Percentiles rank a stretch among this genome's conserved stretches.
These are phyloP conservation scores for Fusarium dlaminii DNA, from an alignment of 2,329 filamentous ascomycete genomes.

Conservation along the genomic window DNA sequence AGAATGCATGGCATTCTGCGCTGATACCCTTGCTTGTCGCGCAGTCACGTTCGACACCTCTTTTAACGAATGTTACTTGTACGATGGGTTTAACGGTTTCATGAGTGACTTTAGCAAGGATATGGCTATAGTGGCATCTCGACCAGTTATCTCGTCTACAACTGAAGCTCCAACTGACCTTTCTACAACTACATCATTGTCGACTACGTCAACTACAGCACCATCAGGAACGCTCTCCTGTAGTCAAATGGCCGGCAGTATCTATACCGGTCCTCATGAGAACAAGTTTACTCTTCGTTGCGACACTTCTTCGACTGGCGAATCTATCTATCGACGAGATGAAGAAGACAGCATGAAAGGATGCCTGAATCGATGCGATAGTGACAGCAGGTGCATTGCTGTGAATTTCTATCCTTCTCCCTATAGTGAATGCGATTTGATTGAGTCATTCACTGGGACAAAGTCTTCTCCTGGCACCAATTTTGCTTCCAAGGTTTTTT, in stretches of 20 bases:
- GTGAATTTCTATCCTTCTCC: not conserved
- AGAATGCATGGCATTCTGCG: not conserved
- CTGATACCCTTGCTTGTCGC: not conserved
- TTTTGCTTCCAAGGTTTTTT: not conserved
- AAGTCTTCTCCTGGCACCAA: not conserved
- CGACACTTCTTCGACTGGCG: not conserved
- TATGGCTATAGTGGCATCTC: not conserved
- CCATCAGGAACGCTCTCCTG: not conserved
- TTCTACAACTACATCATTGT: not conserved
- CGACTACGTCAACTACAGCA: not conserved
- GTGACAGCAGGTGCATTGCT: not conserved
- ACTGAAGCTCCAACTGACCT: fast-evolving
- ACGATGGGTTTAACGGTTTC: not conserved
- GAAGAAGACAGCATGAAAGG: not conserved
- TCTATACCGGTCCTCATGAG: not conserved
- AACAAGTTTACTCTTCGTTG: not conserved
- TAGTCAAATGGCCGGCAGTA: not conserved
- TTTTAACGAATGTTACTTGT: not conserved
- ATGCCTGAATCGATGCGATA: not conserved
- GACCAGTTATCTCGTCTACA: not conserved
- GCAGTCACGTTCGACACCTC: not conserved
- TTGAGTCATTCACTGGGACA: not conserved
- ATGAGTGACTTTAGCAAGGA: not conserved
- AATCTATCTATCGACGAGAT: not conserved
- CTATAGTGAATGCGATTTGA: not conserved